Evolutionary conservation across 2,329 filamentous ascomycete species (phyloP).

Genomic region (Pochonia chlamydosporia): DNA sequence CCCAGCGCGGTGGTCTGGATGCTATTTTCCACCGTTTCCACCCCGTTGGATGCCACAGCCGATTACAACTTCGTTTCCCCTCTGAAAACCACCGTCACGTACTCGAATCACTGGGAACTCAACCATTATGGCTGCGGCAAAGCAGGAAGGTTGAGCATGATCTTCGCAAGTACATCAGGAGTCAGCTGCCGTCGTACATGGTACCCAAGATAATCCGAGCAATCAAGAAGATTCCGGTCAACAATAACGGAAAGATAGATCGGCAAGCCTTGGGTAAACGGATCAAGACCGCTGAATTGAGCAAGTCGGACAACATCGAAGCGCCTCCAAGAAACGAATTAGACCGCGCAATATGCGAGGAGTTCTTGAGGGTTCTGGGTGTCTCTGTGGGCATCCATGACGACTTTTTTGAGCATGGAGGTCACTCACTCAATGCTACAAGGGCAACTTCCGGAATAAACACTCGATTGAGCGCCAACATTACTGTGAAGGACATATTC

Average conservation of each 20-base stretch:
- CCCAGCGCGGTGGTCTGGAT: slow-evolving; percentile 14
- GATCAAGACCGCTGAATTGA: no score
- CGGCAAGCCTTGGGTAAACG: slow-evolving; percentile 6
- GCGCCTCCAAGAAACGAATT: no score
- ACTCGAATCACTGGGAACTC: slow-evolving; percentile 2
- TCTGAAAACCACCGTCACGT: slow-evolving; percentile 2
- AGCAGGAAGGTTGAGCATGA: slow-evolving; percentile 3
- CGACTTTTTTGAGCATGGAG: background rate
- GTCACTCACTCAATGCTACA: background rate
- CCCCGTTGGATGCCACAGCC: slow-evolving; percentile 3
- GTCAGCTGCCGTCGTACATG: slow-evolving; percentile 11
- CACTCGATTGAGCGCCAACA: no score
- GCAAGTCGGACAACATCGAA: no score
- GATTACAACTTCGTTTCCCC: slow-evolving; percentile 11
- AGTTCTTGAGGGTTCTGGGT: background rate
- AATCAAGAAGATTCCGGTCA: slow-evolving; percentile 12
- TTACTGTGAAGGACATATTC: background rate
- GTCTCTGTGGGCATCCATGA: background rate
- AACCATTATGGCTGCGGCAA: slow-evolving; percentile 7
- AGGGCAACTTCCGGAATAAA: no score
- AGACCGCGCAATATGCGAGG: background rate
- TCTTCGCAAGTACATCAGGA: slow-evolving; percentile 3
- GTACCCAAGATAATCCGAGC: slow-evolving; percentile 4
- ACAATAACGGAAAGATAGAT: slow-evolving; percentile 13
- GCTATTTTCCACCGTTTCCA: slow-evolving; percentile 29